A percentile compares a stretch with the other conserved stretches of the same genome.
Evolutionary conservation across 176 grass and related monocot species (phyloP).

Genomic region (Carex littledalei): DNA sequence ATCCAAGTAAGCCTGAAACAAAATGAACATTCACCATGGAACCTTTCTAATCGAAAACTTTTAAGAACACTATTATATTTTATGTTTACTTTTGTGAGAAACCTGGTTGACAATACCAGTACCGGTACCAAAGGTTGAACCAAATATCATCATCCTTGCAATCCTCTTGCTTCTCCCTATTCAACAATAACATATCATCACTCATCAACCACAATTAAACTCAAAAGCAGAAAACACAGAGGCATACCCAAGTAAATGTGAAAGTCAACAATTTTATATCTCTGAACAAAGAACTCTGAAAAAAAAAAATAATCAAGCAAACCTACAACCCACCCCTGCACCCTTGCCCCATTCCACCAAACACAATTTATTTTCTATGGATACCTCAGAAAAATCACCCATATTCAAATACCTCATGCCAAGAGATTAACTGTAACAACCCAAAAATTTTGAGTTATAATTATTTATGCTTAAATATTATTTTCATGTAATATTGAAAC

Average conservation of each 20-base stretch:
- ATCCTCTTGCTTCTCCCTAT: constrained; percentile 42
- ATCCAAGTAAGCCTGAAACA: no score
- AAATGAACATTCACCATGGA: no score
- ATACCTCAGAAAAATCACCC: not conserved
- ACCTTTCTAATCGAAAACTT: no score
- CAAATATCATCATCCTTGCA: constrained; percentile 62
- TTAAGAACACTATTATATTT: no score
- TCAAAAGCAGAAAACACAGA: not conserved
- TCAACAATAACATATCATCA: not conserved
- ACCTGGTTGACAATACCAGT: no score
- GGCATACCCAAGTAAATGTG: not conserved
- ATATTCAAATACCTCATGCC: no score
- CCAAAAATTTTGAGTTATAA: no score
- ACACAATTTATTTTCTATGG: not conserved
- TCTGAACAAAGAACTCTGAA: not conserved
- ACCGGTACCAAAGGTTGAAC: constrained; percentile 28
- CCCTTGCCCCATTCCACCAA: not conserved
- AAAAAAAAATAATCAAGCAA: not conserved
- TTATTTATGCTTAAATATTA: no score
- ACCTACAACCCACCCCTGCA: not conserved
- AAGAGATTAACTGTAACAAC: no score
- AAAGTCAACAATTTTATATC: not conserved
- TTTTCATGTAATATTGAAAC: no score
- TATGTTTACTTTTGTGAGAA: no score
- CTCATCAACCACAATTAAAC: not conserved